phyloP scores from a whole-genome alignment of 768 basidiomycete genomes.

The Hemileccinum impolitum region DNA sequence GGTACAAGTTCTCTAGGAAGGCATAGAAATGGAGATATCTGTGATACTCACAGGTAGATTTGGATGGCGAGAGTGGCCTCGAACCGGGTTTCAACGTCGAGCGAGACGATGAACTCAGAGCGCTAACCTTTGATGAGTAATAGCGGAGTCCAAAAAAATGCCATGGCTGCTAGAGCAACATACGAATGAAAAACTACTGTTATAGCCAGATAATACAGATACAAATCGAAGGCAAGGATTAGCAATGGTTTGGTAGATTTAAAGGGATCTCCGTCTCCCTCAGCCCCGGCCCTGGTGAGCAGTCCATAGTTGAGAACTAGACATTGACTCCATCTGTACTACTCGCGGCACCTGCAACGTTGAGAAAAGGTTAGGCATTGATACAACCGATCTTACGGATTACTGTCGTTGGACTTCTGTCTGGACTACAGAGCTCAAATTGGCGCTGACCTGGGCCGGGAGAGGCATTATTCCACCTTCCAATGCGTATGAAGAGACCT shows the following conservation, averaged over 20 bases:
- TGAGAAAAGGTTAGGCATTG: not conserved
- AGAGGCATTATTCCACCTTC: not conserved
- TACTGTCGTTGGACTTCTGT: not conserved
- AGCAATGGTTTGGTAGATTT: not conserved
- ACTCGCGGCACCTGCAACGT: not conserved
- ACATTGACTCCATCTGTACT: not conserved
- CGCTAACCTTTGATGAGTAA: slow-evolving; percentile 3
- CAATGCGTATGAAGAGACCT: not conserved
- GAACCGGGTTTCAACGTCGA: slow-evolving; percentile 37
- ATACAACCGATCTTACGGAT: not conserved
- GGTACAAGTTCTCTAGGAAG: slow-evolving; percentile 5
- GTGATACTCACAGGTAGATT: slow-evolving; percentile 23
- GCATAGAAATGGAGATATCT: not conserved
- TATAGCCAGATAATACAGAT: too few relatives aligned
- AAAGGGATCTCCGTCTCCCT: slow-evolving; percentile 6
- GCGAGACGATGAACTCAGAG: slow-evolving; percentile 27
- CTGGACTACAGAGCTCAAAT: not conserved
- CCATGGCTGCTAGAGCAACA: too few relatives aligned
- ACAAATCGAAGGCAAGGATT: slow-evolving; percentile 1
- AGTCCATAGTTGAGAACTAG: slow-evolving; percentile 2
- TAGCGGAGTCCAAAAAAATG: slow-evolving; percentile 26
- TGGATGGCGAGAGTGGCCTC: slow-evolving; percentile 24
- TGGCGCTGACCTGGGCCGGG: not conserved
- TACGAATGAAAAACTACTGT: too few relatives aligned
- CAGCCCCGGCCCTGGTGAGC: slow-evolving; percentile 4